These are phyloP conservation scores for Penicillium cosmopolitanum DNA, from an alignment of 495 filamentous ascomycete species.

Conservation along the genomic window DNA sequence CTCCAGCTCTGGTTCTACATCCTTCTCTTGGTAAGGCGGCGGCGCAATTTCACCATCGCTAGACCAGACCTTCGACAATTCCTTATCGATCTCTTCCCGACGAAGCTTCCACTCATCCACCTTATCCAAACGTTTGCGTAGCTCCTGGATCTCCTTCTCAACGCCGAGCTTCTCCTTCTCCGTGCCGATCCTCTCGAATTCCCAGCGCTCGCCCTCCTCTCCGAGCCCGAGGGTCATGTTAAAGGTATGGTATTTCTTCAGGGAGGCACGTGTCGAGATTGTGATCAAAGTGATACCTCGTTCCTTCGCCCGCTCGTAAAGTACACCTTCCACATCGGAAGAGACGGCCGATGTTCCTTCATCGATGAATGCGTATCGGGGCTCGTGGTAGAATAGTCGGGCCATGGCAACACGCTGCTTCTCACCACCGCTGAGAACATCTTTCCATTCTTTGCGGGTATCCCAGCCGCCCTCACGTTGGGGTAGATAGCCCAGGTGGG, in stretches of 20 bases:
- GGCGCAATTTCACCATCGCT: constrained; percentile 46
- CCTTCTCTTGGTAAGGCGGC: constrained; percentile 39
- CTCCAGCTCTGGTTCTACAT: neutral
- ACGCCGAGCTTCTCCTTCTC: constrained; percentile 88
- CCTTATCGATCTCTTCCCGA: constrained; percentile 72
- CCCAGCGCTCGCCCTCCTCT: constrained; percentile 70
- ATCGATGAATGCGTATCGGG: constrained; percentile 89
- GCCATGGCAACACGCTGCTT: constrained; percentile 95
- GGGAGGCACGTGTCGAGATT: constrained; percentile 86
- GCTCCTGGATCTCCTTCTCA: constrained; percentile 82
- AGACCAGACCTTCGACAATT: constrained; percentile 66
- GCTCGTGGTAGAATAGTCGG: constrained; percentile 90
- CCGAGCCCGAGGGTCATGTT: constrained; percentile 82
- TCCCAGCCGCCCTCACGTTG: constrained; percentile 97
- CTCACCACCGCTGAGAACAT: constrained; percentile 95
- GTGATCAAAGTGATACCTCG: constrained; percentile 93
- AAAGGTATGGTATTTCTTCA: constrained; percentile 94
- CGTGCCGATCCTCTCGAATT: constrained; percentile 90
- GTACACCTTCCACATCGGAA: constrained; percentile 88
- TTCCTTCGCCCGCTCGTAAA: constrained; percentile 91
- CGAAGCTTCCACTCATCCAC: constrained; percentile 84
- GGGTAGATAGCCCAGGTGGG: constrained; percentile 84
- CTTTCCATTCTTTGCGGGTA: constrained; percentile 96
- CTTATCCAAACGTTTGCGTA: constrained; percentile 75
- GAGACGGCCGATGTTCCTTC: constrained; percentile 94